Evolutionary conservation across 2,329 filamentous ascomycete genomes (phyloP), one percentile per base, ranked within the genome.

Genomic region (Claviceps maximensis): DNA sequence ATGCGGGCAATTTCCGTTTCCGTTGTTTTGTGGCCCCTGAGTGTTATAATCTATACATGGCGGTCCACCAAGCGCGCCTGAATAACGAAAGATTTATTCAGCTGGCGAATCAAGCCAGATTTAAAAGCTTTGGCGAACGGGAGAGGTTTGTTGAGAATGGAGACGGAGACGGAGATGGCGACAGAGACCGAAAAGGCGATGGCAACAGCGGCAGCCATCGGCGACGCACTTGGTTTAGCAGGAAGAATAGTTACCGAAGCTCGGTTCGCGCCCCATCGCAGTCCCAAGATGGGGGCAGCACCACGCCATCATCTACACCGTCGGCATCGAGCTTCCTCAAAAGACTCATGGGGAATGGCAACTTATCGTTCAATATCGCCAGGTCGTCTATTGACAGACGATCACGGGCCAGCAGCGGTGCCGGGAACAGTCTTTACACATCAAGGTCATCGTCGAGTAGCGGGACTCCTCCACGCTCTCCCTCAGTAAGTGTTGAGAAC

Each of bases 51-150:
- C 75, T 98, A 4, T 98, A 96, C 68, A 79, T 79, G 62, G 80
- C 91, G 45, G 90, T 97, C 56, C 94, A 97, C 67, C 79, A 86
- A 56, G 84, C 90, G 21, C 86, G 93, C 48, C 86, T 95, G 65
- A 88, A 95, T 69, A 96, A 97, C 65, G 85, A 89, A 51, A 91
- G 89, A 52, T 96, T 91, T 70, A 89, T 79, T 53, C 74, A 79
- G 48, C 73, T 84, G 19, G 79, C 81, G 60, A 77, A 83, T 57
- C 80, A 84, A 58, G 87, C 74, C 65, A 84, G 67, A 59, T 89
- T 74, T 78, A 88, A 75, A 76, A 86, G 72, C 71, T 94, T 76
- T 72, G 88, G 75, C 58, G 83, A 73, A 69, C 74, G 64, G 58
- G 74, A 76, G 61, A 59, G 45, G 17, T 45, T 69, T 58, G 62